These are phyloP conservation scores for Chaetomidium leptoderma DNA, from an alignment of 495 filamentous ascomycete genomes.

Conservation along the genomic window DNA sequence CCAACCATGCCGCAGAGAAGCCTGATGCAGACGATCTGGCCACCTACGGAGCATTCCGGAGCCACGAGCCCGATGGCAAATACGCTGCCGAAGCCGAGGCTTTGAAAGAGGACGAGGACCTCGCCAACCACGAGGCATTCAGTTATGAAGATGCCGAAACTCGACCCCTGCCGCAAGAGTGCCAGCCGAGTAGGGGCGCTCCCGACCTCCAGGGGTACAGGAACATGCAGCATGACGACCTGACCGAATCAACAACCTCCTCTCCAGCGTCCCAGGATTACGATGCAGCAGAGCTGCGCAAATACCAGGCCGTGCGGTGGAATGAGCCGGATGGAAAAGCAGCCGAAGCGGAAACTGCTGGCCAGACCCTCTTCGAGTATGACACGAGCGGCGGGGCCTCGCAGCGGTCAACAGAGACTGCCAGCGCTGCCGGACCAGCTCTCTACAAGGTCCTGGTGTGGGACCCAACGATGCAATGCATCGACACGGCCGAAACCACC, in stretches of 20 bases:
- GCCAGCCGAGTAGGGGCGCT: not conserved
- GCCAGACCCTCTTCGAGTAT: not conserved
- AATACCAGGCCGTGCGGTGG: slow-evolving; percentile 13
- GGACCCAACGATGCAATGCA: slow-evolving; percentile 57
- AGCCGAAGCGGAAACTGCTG: slow-evolving; percentile 3
- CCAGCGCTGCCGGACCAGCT: slow-evolving; percentile 31
- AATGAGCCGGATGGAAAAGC: slow-evolving; percentile 23
- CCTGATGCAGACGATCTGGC: slow-evolving; percentile 3
- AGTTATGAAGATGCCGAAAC: slow-evolving; percentile 31
- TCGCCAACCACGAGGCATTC: slow-evolving; percentile 33
- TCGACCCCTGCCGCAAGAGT: not conserved
- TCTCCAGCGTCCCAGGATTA: not conserved
- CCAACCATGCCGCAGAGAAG: not conserved
- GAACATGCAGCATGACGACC: slow-evolving; percentile 16
- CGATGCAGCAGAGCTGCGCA: slow-evolving; percentile 16
- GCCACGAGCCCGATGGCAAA: slow-evolving; percentile 24
- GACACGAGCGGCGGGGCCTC: not conserved
- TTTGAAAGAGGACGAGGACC: slow-evolving; percentile 28
- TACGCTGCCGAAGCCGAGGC: slow-evolving; percentile 14
- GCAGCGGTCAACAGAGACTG: too few species aligned
- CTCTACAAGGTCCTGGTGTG: slow-evolving; percentile 71
- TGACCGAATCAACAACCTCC: slow-evolving; percentile 7
- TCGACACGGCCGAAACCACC: slow-evolving; percentile 60
- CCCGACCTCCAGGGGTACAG: slow-evolving; percentile 31
- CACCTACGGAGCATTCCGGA: slow-evolving; percentile 15